A percentile compares a stretch with the other conserved stretches of the same genome.
Conservation (phyloP, 169 alveolate species). For the Cryptosporidium felis region DNA sequence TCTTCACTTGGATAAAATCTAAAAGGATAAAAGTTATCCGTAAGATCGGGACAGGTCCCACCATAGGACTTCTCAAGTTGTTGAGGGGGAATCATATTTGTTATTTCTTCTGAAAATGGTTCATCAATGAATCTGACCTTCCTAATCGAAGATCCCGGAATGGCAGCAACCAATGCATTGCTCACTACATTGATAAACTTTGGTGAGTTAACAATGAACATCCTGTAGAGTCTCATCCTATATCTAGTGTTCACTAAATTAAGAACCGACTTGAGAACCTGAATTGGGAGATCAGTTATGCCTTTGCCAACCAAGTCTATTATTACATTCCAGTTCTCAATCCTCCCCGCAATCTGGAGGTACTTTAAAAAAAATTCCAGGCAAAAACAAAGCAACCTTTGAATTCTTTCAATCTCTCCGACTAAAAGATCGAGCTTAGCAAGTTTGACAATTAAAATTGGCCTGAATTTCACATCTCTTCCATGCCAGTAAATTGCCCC, state of each 20-base stretch:
- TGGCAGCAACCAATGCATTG: constrained; percentile 64
- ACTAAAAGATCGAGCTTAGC: constrained; percentile 30
- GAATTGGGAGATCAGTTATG: constrained; percentile 65
- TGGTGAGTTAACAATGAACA: constrained; percentile 72
- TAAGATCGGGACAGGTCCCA: constrained; percentile 73
- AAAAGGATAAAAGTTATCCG: constrained; percentile 62
- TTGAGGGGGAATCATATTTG: constrained; percentile 22
- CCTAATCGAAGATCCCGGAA: constrained; percentile 69
- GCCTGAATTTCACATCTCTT: constrained; percentile 70
- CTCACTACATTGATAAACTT: constrained; percentile 62
- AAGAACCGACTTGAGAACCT: constrained; percentile 61
- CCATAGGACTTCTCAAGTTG: constrained; percentile 73
- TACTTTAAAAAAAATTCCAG: constrained; percentile 63
- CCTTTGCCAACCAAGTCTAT: constrained; percentile 70
- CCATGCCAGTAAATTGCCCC: constrained; percentile 75
- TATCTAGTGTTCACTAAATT: constrained; percentile 68
- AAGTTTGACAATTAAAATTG: constrained; percentile 60
- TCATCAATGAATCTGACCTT: constrained; percentile 69
- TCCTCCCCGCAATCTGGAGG: constrained; percentile 72
- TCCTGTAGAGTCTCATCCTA: constrained; percentile 71
- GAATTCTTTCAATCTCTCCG: constrained; percentile 60
- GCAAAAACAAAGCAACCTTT: constrained; percentile 66
- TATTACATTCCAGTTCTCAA: constrained; percentile 73
- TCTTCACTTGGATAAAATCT: constrained; percentile 36
- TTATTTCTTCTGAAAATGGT: constrained; percentile 65